Evolutionary conservation across 371 early-diverging fungal genomes (phyloP).

Genomic region (Basidiobolus meristosporus): DNA sequence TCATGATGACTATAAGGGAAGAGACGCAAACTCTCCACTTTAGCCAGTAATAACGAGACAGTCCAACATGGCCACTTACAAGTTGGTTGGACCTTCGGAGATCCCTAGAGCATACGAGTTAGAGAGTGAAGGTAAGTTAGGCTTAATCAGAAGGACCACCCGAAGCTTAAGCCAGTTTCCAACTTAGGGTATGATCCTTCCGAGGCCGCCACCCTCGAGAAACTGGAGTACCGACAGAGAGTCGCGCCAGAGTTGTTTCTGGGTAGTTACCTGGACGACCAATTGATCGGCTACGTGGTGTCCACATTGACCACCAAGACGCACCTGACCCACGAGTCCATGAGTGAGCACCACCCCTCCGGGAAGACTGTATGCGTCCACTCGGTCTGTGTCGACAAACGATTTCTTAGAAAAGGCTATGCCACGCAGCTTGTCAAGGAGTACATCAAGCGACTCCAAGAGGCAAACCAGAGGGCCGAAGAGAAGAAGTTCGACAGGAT

Average conservation of each 20-base stretch:
- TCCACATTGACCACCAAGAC: constrained; percentile 20
- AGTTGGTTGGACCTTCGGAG: too few relatives aligned
- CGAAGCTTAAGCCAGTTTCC: too few relatives aligned
- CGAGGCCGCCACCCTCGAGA: constrained; percentile 39
- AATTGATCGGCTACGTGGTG: constrained; percentile 35
- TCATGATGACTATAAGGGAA: too few relatives aligned
- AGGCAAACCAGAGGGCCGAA: constrained; percentile 3
- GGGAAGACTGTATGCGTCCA: constrained; percentile 46
- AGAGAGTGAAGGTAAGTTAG: too few relatives aligned
- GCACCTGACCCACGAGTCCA: constrained; percentile 38
- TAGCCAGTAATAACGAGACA: too few relatives aligned
- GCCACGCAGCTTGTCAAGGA: constrained; percentile 21
- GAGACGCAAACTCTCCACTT: too few relatives aligned
- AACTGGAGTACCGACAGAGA: constrained; percentile 22
- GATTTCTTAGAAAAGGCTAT: constrained; percentile 32
- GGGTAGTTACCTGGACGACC: constrained; percentile 14
- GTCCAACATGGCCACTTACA: too few relatives aligned
- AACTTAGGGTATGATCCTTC: constrained; percentile 31
- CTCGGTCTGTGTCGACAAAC: constrained; percentile 38
- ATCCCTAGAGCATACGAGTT: too few relatives aligned
- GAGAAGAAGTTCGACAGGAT: constrained; percentile 16
- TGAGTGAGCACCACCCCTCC: constrained; percentile 31
- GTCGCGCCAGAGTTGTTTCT: constrained; percentile 34
- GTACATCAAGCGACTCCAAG: constrained; percentile 17
- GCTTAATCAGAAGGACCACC: too few relatives aligned